phyloP scores from a whole-genome alignment of 1,284 basidiomycete genomes.

The Austroboletus olivaceoglutinosus region DNA sequence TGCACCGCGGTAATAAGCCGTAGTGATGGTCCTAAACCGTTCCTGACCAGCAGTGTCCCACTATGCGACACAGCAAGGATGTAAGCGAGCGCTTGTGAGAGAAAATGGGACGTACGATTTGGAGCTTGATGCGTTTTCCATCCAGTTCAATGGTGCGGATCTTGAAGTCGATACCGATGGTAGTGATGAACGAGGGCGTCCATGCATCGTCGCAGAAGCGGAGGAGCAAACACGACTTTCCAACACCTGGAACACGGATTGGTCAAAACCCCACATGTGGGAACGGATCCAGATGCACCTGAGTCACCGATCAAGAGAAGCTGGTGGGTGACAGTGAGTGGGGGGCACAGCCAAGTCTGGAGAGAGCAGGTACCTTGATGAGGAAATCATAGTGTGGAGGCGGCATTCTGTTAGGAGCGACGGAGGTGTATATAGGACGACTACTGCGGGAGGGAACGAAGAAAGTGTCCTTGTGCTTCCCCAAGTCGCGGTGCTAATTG shows the following conservation, averaged over 20 bases:
- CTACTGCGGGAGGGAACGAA: background rate
- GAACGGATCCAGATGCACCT: conserved; percentile 46
- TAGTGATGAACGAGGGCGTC: conserved; percentile 99
- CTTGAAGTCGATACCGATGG: conserved; percentile 96
- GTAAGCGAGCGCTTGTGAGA: conserved; percentile 6
- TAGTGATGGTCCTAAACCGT: conserved; percentile 98
- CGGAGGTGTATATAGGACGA: background rate
- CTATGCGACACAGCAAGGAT: conserved; percentile 39
- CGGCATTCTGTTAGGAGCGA: conserved; percentile 51
- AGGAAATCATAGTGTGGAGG: conserved; percentile 89
- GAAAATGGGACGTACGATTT: conserved; percentile 68
- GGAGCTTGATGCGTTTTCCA: conserved; percentile 94
- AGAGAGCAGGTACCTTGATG: conserved; percentile 66
- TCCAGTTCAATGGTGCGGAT: conserved; percentile 97
- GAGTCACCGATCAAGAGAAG: conserved; percentile 97
- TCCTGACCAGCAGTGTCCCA: conserved; percentile 99
- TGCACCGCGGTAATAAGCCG: conserved; percentile 99
- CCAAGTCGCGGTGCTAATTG: background rate
- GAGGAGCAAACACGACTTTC: conserved; percentile 97
- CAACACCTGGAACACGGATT: conserved; percentile 65
- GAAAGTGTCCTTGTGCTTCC: background rate
- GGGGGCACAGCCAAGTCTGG: background rate
- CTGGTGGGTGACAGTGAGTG: conserved; percentile 38
- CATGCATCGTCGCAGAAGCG: conserved; percentile 99
- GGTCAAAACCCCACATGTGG: background rate